phyloP scores from a whole-genome alignment of 140 eudicot genomes.

The Bidens hawaiensis region DNA sequence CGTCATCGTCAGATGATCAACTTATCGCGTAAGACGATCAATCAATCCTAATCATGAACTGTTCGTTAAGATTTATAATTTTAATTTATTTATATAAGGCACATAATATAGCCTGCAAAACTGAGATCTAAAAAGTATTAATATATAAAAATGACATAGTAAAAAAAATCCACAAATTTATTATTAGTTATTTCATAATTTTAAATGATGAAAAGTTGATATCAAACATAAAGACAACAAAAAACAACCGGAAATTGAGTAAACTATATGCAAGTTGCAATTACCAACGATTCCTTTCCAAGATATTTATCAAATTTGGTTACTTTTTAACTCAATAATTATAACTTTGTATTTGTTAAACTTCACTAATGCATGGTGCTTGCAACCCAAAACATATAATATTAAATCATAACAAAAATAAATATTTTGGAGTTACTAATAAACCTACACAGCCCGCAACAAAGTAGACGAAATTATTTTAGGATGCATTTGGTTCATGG shows the following conservation, averaged over 20 bases:
- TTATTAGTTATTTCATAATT: not conserved
- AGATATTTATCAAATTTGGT: not conserved
- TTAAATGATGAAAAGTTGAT: not conserved
- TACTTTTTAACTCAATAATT: not conserved
- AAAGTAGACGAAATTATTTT: no score
- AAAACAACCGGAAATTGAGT: constrained; percentile 18
- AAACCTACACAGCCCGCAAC: no score
- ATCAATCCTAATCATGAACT: not conserved
- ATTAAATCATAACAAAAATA: no score
- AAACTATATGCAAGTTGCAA: constrained; percentile 14
- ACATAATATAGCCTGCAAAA: not conserved
- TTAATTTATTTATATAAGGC: no score
- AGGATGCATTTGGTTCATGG: no score
- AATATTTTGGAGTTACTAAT: no score
- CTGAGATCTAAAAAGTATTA: constrained; percentile 22
- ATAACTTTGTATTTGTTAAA: not conserved
- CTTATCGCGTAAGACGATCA: no score
- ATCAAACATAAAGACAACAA: constrained; percentile 19
- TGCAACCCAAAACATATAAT: no score
- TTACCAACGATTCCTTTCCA: constrained; percentile 14
- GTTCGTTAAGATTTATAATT: not conserved
- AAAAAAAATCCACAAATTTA: constrained; percentile 7
- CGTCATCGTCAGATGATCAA: no score
- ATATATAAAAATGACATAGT: constrained; percentile 22
- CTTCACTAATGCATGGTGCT: not conserved